A percentile compares a stretch with the other conserved stretches of the same genome.
Conservation (phyloP, 495 filamentous ascomycete genomes). For the Bombardia bombarda region DNA sequence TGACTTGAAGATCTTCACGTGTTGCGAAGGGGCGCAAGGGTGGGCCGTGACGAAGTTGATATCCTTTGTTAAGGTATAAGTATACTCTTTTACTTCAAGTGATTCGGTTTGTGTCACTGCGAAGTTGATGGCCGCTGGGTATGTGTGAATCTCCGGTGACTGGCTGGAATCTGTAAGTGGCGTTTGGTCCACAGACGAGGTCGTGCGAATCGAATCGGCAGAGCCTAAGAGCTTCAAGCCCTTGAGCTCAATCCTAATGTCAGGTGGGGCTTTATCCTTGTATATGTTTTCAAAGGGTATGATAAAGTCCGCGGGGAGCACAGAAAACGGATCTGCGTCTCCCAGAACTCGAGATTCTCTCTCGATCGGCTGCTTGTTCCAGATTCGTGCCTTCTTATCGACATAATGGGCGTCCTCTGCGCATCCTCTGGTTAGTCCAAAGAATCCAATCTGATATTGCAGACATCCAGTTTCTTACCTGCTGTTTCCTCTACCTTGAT, state of each 20-base stretch:
- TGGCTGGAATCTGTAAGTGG: conserved; percentile 26
- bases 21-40: conserved; percentile 51
- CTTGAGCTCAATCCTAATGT: conserved; percentile 34
- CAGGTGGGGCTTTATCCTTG: conserved; percentile 27
- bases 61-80: conserved; percentile 49
- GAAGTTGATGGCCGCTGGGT: conserved; percentile 47
- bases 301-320: conserved; percentile 50
- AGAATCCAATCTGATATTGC: no score
- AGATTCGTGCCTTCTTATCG: conserved; percentile 39
- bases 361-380: conserved; percentile 40
- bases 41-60: conserved; percentile 60
- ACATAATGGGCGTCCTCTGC: conserved; percentile 32
- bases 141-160: conserved; percentile 31
- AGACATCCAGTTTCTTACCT: conserved; percentile 33
- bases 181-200: conserved; percentile 26
- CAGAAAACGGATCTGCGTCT: conserved; percentile 35
- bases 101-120: conserved; percentile 31
- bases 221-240: conserved; percentile 30
- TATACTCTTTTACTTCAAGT: conserved; percentile 29
- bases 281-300: conserved; percentile 46
- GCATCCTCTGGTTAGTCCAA: no score
- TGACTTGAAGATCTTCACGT: conserved; percentile 39
- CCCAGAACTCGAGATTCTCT: conserved; percentile 46
- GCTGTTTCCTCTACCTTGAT: conserved; percentile 43
- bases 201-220: conserved; percentile 26